Evolutionary conservation across 495 filamentous ascomycete genomes (phyloP).

Genomic region (Gamarada debralockiae): DNA sequence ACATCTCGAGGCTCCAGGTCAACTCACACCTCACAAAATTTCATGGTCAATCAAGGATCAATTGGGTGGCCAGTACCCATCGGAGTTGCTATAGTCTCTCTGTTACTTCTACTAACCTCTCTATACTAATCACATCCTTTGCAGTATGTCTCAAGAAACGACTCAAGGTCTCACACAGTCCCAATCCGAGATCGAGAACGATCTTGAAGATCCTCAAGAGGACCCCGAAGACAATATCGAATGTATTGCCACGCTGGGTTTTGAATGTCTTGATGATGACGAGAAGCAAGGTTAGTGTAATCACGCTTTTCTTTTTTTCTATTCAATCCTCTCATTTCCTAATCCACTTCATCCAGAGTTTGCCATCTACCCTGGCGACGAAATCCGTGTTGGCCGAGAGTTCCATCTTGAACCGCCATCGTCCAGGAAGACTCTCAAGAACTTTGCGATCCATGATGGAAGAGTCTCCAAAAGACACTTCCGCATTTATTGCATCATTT

Average conservation of each 20-base stretch:
- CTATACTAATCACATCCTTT: neutral
- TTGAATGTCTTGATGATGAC: neutral
- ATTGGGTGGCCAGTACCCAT: conserved; percentile 13
- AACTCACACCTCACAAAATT: too few relatives aligned
- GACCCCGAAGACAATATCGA: neutral
- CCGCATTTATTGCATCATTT: conserved; percentile 58
- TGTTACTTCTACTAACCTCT: conserved; percentile 8
- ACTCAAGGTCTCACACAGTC: neutral
- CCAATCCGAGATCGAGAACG: neutral
- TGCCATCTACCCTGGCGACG: conserved; percentile 23
- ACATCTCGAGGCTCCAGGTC: too few relatives aligned
- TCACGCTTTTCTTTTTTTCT: too few relatives aligned
- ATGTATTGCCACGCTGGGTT: conserved; percentile 7
- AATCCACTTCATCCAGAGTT: conserved; percentile 7
- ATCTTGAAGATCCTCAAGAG: neutral
- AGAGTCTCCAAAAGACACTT: conserved; percentile 55
- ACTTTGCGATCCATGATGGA: conserved; percentile 5
- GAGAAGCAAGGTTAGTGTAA: neutral
- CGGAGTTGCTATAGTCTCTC: neutral
- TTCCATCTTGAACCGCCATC: conserved; percentile 4
- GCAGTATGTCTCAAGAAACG: conserved; percentile 10
- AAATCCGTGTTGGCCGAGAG: conserved; percentile 34
- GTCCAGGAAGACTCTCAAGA: conserved; percentile 26
- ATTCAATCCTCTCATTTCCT: neutral
- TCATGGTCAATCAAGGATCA: neutral